A percentile compares a stretch with the other conserved stretches of the same genome.
phyloP scores from a whole-genome alignment of 2,329 filamentous ascomycete genomes.

The Colletotrichum tropicale region DNA sequence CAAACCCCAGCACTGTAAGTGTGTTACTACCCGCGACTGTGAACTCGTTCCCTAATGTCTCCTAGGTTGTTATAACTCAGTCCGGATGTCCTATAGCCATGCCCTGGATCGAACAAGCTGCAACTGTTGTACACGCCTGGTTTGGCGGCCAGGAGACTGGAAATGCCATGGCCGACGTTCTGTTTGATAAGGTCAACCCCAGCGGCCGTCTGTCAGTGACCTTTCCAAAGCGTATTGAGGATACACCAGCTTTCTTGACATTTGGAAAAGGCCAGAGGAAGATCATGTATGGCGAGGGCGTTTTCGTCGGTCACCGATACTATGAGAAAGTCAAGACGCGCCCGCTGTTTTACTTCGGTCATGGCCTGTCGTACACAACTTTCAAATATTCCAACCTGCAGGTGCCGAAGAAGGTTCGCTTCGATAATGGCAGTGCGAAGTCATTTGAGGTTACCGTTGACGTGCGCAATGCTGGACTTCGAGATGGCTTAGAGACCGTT shows the following conservation, averaged over 20 bases:
- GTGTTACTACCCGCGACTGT: accelerated
- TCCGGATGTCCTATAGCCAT: constrained; percentile 58
- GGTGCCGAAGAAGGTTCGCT: constrained; percentile 23
- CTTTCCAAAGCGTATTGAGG: constrained; percentile 65
- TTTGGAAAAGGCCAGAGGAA: constrained; percentile 66
- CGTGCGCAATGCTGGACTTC: background rate
- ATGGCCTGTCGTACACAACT: constrained; percentile 70
- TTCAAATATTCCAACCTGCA: constrained; percentile 49
- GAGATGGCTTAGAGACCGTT: background rate
- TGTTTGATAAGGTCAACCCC: constrained; percentile 26
- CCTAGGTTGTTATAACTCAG: constrained; percentile 54
- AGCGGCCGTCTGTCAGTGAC: constrained; percentile 74
- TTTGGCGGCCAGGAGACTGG: constrained; percentile 28
- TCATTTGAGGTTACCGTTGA: background rate
- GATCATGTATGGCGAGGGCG: constrained; percentile 72
- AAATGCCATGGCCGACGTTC: constrained; percentile 26
- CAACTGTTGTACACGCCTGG: constrained; percentile 32
- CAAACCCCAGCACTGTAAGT: constrained; percentile 57
- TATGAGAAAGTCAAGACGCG: constrained; percentile 56
- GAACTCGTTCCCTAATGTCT: background rate
- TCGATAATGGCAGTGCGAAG: background rate
- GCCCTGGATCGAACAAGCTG: constrained; percentile 54
- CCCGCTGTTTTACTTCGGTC: constrained; percentile 70
- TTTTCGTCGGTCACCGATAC: constrained; percentile 75
- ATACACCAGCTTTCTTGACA: constrained; percentile 72